Evolutionary conservation across 1,284 basidiomycete species (phyloP).

Genomic region (Pyrrhoderma lamaoense): DNA sequence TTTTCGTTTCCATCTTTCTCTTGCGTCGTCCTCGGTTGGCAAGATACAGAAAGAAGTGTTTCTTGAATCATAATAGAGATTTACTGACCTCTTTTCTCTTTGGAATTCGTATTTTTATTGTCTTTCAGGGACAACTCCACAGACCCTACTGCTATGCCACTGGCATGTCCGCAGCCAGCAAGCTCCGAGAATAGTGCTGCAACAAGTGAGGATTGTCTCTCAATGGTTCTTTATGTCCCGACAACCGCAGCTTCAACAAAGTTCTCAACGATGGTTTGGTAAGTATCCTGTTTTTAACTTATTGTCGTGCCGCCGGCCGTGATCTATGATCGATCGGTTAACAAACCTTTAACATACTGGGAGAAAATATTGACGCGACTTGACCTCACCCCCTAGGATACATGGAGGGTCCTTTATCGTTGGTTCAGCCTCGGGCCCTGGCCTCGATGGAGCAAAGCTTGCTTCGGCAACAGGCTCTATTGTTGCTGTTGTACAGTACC

Average conservation of each 20-base stretch:
- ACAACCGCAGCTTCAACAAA: slow-evolving; percentile 28
- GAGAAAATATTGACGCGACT: neutral
- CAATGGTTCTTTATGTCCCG: slow-evolving; percentile 68
- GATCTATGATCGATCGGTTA: no score
- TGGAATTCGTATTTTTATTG: slow-evolving; percentile 9
- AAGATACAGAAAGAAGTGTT: no score
- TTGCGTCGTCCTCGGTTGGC: no score
- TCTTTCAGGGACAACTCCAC: slow-evolving; percentile 40
- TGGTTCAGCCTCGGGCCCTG: slow-evolving; percentile 66
- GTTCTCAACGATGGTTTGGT: slow-evolving; percentile 61
- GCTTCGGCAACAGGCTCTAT: slow-evolving; percentile 69
- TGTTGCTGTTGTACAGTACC: slow-evolving; percentile 81
- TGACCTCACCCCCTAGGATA: slow-evolving; percentile 44
- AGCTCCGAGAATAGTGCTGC: slow-evolving; percentile 38
- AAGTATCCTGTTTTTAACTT: slow-evolving; percentile 21
- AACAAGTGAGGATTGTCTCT: slow-evolving; percentile 70
- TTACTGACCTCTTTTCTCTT: neutral
- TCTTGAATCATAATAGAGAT: neutral
- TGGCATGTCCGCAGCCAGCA: slow-evolving; percentile 59
- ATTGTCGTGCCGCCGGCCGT: no score
- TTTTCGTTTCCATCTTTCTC: neutral
- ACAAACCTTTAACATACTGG: neutral
- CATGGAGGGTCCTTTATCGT: slow-evolving; percentile 79
- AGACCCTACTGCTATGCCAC: slow-evolving; percentile 50
- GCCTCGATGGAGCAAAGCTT: slow-evolving; percentile 72